These are phyloP conservation scores for Dactylellina parvicollis DNA, from an alignment of 2,329 filamentous ascomycete species.

Conservation along the genomic window DNA sequence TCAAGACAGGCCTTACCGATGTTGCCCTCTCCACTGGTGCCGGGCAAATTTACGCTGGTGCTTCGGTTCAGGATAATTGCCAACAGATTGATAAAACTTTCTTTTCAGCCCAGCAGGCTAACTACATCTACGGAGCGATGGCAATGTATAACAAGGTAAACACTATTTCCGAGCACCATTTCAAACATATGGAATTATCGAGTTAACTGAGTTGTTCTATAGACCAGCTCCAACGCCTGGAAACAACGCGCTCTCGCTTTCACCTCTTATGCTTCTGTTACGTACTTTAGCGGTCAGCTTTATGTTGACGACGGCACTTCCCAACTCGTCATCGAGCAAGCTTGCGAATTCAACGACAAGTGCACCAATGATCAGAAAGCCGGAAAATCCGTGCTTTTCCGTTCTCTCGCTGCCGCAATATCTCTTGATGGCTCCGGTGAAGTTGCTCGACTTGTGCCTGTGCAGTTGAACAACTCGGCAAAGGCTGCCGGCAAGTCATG, in stretches of 20 bases:
- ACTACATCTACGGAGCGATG: conserved; percentile 73
- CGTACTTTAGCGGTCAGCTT: conserved; percentile 60
- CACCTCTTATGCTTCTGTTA: neutral
- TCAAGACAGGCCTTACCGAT: conserved; percentile 69
- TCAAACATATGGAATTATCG: neutral
- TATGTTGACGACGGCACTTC: conserved; percentile 38
- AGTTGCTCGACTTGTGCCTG: conserved; percentile 62
- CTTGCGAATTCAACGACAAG: conserved; percentile 66
- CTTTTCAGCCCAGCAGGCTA: conserved; percentile 74
- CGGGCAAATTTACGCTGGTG: conserved; percentile 59
- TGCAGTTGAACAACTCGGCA: conserved; percentile 66
- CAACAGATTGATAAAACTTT: conserved; percentile 66
- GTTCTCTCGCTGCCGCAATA: conserved; percentile 62
- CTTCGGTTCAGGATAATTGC: conserved; percentile 66
- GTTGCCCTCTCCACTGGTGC: conserved; percentile 70
- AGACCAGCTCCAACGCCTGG: conserved; percentile 35
- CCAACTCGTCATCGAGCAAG: conserved; percentile 72
- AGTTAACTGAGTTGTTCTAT: neutral
- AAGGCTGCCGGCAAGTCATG: conserved; percentile 69
- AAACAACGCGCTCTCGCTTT: neutral
- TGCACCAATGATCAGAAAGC: conserved; percentile 76
- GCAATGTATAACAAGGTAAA: conserved; percentile 69
- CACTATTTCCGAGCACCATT: neutral
- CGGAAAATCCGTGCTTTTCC: conserved; percentile 72
- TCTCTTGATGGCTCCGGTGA: conserved; percentile 69